Conservation (phyloP, 805 yeast species). For the Starmera pachycereana region DNA sequence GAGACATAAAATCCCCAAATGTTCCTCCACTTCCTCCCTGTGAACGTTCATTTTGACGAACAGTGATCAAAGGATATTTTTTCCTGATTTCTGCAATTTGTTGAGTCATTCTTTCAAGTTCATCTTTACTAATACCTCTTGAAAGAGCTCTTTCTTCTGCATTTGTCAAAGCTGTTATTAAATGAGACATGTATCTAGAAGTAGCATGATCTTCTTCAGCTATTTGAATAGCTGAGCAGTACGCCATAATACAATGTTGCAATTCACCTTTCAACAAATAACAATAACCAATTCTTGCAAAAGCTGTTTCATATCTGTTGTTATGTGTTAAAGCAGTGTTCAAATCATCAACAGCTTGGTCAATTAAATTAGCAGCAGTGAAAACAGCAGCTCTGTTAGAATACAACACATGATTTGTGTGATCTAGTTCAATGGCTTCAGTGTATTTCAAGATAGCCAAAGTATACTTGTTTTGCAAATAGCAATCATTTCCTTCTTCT, state of each 20-base stretch:
- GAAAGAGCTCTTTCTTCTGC: slow-evolving; percentile 10
- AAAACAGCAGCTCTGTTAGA: slow-evolving; percentile 32
- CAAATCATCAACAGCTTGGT: slow-evolving; percentile 27
- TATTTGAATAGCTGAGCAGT: slow-evolving; percentile 23
- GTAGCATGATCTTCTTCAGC: slow-evolving; percentile 7
- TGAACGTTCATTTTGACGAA: not conserved
- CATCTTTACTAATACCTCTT: not conserved
- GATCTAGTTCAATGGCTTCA: slow-evolving; percentile 23
- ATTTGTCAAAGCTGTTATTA: slow-evolving; percentile 6
- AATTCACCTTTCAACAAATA: slow-evolving; percentile 27
- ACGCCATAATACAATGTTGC: slow-evolving; percentile 23
- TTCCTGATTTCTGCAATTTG: not conserved
- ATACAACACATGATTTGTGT: slow-evolving; percentile 22
- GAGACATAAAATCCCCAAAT: not conserved
- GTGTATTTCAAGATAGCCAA: slow-evolving; percentile 27
- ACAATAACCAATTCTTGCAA: slow-evolving; percentile 28
- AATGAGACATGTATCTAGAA: slow-evolving; percentile 8
- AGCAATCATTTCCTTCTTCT: slow-evolving; percentile 9
- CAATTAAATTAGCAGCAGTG: slow-evolving; percentile 23
- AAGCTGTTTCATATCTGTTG: slow-evolving; percentile 27
- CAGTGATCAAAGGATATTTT: not conserved
- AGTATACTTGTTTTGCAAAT: slow-evolving; percentile 9
- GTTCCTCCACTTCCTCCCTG: not conserved
- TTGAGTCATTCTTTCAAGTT: not conserved
- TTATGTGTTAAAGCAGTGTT: slow-evolving; percentile 20